These are phyloP conservation scores for Dactylonectria macrodidyma DNA, from an alignment of 2,329 filamentous ascomycete genomes.

Conservation along the genomic window DNA sequence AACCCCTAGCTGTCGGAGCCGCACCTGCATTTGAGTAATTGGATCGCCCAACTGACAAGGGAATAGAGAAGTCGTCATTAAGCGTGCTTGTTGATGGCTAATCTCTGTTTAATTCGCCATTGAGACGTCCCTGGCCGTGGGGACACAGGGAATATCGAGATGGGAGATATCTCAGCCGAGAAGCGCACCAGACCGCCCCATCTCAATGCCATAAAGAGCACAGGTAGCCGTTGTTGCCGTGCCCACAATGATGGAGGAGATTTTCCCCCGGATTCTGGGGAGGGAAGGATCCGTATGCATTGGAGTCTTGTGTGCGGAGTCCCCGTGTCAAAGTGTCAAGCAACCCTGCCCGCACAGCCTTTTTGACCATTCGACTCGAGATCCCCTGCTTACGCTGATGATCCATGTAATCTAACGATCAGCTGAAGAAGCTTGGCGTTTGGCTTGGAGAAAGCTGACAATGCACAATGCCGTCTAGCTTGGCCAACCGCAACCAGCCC, in stretches of 20 bases:
- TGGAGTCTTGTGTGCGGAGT: neutral
- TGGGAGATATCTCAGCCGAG: neutral
- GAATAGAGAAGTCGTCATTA: neutral
- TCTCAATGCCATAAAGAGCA: neutral
- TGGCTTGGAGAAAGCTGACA: neutral
- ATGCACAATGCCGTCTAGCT: neutral
- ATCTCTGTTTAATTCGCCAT: neutral
- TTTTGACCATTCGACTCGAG: neutral
- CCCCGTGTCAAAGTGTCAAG: neutral
- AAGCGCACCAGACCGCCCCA: neutral
- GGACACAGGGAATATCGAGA: neutral
- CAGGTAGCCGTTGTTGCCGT: neutral
- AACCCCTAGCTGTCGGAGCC: constrained; percentile 9
- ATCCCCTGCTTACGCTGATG: neutral
- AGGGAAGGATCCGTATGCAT: neutral
- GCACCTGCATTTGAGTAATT: constrained; percentile 3
- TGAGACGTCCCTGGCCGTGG: neutral
- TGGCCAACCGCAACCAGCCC: neutral
- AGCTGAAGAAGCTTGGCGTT: constrained; percentile 1
- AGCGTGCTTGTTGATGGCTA: neutral
- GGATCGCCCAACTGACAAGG: neutral
- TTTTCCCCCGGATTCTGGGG: neutral
- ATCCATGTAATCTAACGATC: neutral
- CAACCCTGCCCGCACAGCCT: neutral
- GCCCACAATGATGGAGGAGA: neutral